Evolutionary conservation across 2,329 filamentous ascomycete species (phyloP), one percentile per base, ranked within the genome.

Genomic region (Epichloe hybrida): DNA sequence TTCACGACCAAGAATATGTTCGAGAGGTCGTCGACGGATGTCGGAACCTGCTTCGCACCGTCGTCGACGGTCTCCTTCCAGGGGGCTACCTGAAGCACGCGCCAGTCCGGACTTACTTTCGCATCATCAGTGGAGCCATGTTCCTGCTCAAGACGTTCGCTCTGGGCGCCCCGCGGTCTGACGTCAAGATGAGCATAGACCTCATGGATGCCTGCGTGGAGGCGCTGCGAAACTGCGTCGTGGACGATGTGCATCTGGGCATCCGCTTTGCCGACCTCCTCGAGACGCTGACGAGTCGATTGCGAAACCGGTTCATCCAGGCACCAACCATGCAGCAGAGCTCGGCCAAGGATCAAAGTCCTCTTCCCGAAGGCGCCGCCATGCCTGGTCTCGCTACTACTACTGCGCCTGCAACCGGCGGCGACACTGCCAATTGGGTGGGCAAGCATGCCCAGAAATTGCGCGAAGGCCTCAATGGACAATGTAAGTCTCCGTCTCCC

Each of bases 141-240:
- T 90, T 93, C 61, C 66, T 93, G 17, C 76, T 93, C 47, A 93
- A 86, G 69, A 91, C 87, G 0, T 91, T 93, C 65, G 86, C 86
- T 0, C 74, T 93, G 1, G 87, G 87, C 17, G 86, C 86, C 2
- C 83, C 84, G 1, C 84, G 87, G 58, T 82, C 82, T 50, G 86
- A 93, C 57, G 84, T 91, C 27, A 81, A 84, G 59, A 74, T 85
- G 45, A 87, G 83, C 55, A 83, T 93, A 34, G 76, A 76, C 6
- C 72, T 93, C 31, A 84, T 93, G 72, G 84, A 89, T 60, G 73
- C 77, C 34, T 86, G 84, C 0, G 84, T 90, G 0, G 75, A 83
- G 56, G 86, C 84, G 1, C 74, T 93, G 37, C 79, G 84, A 17
- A 85, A 80, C 57, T 89, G 84, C 55, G 84, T 90, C 6, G 86